Evolutionary conservation across 495 filamentous ascomycete genomes (phyloP).

Genomic region (Lentithecium fluviatile): DNA sequence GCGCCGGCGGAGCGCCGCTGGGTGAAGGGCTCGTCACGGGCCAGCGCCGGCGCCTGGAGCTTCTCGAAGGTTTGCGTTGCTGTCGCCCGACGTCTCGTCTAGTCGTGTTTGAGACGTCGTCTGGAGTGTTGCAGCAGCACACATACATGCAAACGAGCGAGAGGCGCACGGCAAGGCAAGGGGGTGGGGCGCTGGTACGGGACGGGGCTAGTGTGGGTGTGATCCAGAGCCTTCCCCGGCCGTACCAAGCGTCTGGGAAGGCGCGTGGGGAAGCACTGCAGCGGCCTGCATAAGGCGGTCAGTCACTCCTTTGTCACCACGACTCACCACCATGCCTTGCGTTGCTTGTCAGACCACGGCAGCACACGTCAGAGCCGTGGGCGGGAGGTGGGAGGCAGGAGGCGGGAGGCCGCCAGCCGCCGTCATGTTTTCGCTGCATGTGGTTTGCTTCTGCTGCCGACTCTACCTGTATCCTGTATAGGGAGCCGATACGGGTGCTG

Average conservation of each 20-base stretch:
- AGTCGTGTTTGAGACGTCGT: conserved; percentile 1
- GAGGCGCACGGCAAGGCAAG: conserved; percentile 23
- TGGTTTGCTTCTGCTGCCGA: too few species aligned
- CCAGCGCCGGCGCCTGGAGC: conserved; percentile 8
- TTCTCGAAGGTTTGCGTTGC: conserved; percentile 6
- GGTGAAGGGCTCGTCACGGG: conserved; percentile 16
- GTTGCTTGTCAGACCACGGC: conserved; percentile 1
- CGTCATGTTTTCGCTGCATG: too few species aligned
- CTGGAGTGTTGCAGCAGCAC: not conserved
- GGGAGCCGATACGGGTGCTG: too few species aligned
- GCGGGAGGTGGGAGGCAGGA: not conserved
- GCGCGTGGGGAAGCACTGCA: conserved; percentile 33
- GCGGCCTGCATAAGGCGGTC: conserved; percentile 30
- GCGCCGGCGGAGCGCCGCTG: conserved; percentile 6
- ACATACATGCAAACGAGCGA: too few species aligned
- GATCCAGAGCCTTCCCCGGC: conserved; percentile 21
- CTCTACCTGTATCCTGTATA: too few species aligned
- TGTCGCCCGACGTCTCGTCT: not conserved
- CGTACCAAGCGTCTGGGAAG: conserved; percentile 26
- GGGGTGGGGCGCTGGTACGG: too few species aligned
- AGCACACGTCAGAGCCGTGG: conserved; percentile 5
- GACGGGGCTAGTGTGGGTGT: conserved; percentile 8
- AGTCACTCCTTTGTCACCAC: conserved; percentile 1
- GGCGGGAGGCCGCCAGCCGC: not conserved
- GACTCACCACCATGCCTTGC: not conserved